These are phyloP conservation scores for Citrus glauca DNA, from an alignment of 345 rosid species.

Conservation along the genomic window DNA sequence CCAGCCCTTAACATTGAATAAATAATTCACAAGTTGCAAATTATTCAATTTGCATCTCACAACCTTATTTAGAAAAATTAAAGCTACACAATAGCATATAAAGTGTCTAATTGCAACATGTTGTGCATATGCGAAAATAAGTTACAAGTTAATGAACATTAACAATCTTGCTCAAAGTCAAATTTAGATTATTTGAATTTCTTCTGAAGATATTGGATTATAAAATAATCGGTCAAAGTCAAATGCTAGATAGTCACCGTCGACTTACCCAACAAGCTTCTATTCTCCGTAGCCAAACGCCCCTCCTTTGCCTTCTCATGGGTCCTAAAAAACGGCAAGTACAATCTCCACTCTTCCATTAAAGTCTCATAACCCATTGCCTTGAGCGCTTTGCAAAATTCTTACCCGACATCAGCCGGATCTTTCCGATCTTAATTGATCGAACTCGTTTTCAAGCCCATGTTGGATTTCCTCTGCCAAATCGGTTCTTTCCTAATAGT, in stretches of 20 bases:
- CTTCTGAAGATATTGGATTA: too few species aligned
- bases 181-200: too few species aligned
- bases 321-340: conserved; percentile 58
- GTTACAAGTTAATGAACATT: too few species aligned
- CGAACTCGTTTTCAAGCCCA: conserved; percentile 63
- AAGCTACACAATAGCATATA: too few species aligned
- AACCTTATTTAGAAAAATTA: too few species aligned
- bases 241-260: conserved; percentile 43
- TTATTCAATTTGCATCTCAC: too few species aligned
- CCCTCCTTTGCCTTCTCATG: conserved; percentile 53
- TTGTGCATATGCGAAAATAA: too few species aligned
- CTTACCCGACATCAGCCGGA: conserved; percentile 92
- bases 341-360: conserved; percentile 58
- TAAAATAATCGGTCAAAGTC: too few species aligned
- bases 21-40: too few species aligned
- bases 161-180: too few species aligned
- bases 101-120: too few species aligned
- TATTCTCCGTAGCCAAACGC: conserved; percentile 55
- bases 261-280: conserved; percentile 71
- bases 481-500: conserved; percentile 90
- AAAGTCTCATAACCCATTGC: conserved; percentile 88
- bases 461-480: conserved; percentile 77
- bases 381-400: conserved; percentile 64
- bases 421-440: conserved; percentile 73
- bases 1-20: too few species aligned